Percentiles rank a stretch among this genome's conserved stretches.
Evolutionary conservation across 2,329 filamentous ascomycete species (phyloP).

Genomic region (Talaromyces piceae): DNA sequence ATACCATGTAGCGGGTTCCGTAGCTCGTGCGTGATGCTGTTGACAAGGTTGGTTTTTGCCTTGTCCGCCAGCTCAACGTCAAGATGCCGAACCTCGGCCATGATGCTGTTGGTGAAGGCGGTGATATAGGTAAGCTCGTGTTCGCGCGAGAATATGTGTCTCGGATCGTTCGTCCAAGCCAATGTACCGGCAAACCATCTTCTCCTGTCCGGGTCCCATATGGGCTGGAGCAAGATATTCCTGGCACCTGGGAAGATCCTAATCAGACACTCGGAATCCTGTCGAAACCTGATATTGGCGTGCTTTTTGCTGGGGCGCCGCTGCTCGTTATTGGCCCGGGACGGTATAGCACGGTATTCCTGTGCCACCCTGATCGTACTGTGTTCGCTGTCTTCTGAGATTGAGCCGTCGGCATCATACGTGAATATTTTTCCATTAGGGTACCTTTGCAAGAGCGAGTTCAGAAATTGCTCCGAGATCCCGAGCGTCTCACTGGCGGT

Average conservation of each 20-base stretch:
- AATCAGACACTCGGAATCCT: constrained; percentile 15
- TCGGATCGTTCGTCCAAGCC: constrained; percentile 22
- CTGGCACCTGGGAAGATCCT: constrained; percentile 19
- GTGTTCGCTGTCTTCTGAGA: constrained; percentile 16
- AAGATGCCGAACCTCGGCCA: constrained; percentile 25
- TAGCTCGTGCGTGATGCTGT: constrained; percentile 29
- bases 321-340: too few species aligned
- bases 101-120: constrained; percentile 27
- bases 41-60: constrained; percentile 28
- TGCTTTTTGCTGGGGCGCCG: neutral
- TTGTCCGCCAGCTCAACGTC: constrained; percentile 23
- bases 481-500: constrained; percentile 10
- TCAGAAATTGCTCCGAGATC: constrained; percentile 16
- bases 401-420: constrained; percentile 16
- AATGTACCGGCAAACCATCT: constrained; percentile 25
- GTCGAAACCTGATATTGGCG: neutral
- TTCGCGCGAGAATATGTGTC: constrained; percentile 19
- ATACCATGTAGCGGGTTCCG: constrained; percentile 31
- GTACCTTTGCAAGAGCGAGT: constrained; percentile 17
- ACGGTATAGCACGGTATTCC: too few species aligned
- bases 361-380: too few species aligned
- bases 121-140: constrained; percentile 23
- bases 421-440: constrained; percentile 23
- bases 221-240: constrained; percentile 23
- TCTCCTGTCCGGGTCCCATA: constrained; percentile 25